Evolutionary conservation across 768 basidiomycete genomes (phyloP), one percentile per base, ranked within the genome.

Genomic region (Pisolithus marmoratus): DNA sequence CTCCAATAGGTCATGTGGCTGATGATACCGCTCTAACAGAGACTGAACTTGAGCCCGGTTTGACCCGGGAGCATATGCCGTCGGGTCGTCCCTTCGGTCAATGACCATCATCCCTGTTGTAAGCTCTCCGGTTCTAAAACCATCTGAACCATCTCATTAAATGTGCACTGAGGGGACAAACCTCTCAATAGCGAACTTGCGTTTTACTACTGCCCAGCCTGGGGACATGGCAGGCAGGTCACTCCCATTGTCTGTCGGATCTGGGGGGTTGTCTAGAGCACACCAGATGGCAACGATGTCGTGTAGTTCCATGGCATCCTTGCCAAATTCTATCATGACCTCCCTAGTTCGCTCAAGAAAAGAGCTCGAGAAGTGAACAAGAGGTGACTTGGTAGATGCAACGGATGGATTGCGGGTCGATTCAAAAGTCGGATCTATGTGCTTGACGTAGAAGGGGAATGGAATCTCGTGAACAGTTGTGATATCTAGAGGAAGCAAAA

Each of bases 281-380:
- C 85, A 92, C 90, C 91, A 95, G 15, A 95, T 78, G 2, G 90
- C 88, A 11, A 84, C 83, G 42, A 93, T 87, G 59, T 97, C 94
- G 60, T 97, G 94, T 50, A 94, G 76, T 69, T 94, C 89, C 81
- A 96, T 79, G 5, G 79, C 85, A 63, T 94, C 92, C 54, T 85
- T 83, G 8, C 91, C 91, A 54, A 82, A 92, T 46, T 74, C 60
- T n/a, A 81, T 52, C 86, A 94, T 92, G 47, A 93, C 70, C 55
- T 84, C 83, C 31, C 88, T 72, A 4, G 88, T 80, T 41, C 82
- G 77, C 63, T 87, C 83, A 1, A 93, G 70, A 69, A 95, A 83
- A 5, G 88, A 77, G 58, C 85, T 86, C 7, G 90, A 89, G 62
- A 94, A 90, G 64, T 90, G 86, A 6, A 72, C 69, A 14, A 94